Conservation (phyloP, 2,329 filamentous ascomycete genomes). For the Aspergillus novoparasiticus region DNA sequence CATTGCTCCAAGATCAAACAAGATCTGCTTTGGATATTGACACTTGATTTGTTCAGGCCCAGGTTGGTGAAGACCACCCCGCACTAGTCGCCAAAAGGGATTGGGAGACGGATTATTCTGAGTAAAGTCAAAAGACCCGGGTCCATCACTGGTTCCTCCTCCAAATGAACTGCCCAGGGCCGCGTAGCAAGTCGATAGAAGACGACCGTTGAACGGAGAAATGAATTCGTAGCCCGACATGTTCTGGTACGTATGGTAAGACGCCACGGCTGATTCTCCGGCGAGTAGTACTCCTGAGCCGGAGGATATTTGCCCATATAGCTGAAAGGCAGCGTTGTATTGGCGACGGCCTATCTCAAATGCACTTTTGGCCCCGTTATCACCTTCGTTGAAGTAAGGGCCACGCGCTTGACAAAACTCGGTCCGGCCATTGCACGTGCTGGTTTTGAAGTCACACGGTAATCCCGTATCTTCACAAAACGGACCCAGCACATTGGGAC, state of each 20-base stretch:
- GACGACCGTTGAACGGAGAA: constrained; percentile 67
- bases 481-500: constrained; percentile 82
- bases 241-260: constrained; percentile 83
- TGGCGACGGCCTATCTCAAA: constrained; percentile 54
- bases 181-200: constrained; percentile 73
- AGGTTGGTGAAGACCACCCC: too few relatives aligned
- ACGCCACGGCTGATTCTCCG: constrained; percentile 47
- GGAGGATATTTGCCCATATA: constrained; percentile 60
- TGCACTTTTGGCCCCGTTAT: constrained; percentile 51
- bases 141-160: too few relatives aligned
- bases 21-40: constrained; percentile 78
- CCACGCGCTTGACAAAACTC: constrained; percentile 50
- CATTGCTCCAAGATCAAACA: constrained; percentile 87
- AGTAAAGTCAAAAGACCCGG: too few relatives aligned
- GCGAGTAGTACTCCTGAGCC: constrained; percentile 64
- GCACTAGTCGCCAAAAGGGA: too few relatives aligned
- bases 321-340: constrained; percentile 45
- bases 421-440: constrained; percentile 66
- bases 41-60: constrained; percentile 63
- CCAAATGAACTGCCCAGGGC: constrained; percentile 84
- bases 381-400: constrained; percentile 46
- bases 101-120: too few relatives aligned
- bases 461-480: constrained; percentile 82
- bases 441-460: constrained; percentile 63
- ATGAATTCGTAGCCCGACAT: constrained; percentile 75